Evolutionary conservation across 805 yeast species (phyloP), one percentile per base, ranked within the genome.

Genomic region (Pachysolen tannophilus): DNA sequence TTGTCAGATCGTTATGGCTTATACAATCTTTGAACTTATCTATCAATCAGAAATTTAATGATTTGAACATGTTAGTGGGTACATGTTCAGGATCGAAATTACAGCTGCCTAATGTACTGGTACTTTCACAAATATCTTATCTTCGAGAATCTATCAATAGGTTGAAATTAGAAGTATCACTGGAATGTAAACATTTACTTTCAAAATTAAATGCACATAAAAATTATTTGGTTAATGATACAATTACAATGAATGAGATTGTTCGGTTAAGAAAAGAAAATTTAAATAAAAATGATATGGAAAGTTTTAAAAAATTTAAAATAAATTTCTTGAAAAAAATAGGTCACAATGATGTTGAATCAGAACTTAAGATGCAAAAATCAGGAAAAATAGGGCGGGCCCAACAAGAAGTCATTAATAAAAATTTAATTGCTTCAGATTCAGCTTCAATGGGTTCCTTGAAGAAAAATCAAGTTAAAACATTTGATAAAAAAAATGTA

Each of bases 1-100:
- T 60, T 7, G 59, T 56, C 15, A 40, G 63, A 28, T 55, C 59
- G 3, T 36, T 60, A 30, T 60, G 65, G 65, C 25, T 60, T 8
- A 49, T 56, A 5, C 65, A 60, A 38, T 49, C 52, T 13, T 41
- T 60, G 27, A 45, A 51, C 20, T 32, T 60, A 20, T 42, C 46
- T 27, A 48, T 43, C 18, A 50, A 47, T 5, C 38, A 41, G 10
- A 19, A 46, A 5, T 42, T 45, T 3, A 26, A 26, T 11, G 19
- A 15, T 3, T 8, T 42, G 9, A 15, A 35, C 18, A 13, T n/a
- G n/a, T n/a, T n/a, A n/a, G n/a, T n/a, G n/a, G n/a, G n/a, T n/a
- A n/a, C n/a, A n/a, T n/a, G n/a, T n/a, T n/a, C n/a, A n/a, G n/a
- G n/a, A n/a, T n/a, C n/a, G n/a, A n/a, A n/a, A n/a, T n/a, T n/a